These are phyloP conservation scores for Debaryomycetaceae sp. DNA, from an alignment of 1,139 yeast genomes.

Conservation along the genomic window DNA sequence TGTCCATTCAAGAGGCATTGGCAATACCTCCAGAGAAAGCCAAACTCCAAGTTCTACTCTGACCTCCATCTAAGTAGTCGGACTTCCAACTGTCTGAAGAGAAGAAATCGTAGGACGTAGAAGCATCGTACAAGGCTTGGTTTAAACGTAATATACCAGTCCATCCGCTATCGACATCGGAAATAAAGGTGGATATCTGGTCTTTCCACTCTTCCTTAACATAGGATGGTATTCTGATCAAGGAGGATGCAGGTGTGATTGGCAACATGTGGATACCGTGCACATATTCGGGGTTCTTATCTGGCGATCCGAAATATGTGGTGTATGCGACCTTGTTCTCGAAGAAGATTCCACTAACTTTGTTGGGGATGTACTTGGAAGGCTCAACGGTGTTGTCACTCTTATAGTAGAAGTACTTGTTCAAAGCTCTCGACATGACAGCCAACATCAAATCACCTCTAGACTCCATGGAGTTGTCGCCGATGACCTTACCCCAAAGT, in stretches of 20 bases:
- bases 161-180: conserved; percentile 74
- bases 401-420: conserved; percentile 55
- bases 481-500: conserved; percentile 72
- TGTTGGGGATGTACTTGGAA: conserved; percentile 51
- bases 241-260: conserved; percentile 79
- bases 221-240: conserved; percentile 64
- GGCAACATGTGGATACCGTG: conserved; percentile 95
- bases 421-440: conserved; percentile 59
- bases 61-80: conserved; percentile 76
- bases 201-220: conserved; percentile 80
- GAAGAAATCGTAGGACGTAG: conserved; percentile 65
- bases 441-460: conserved; percentile 76
- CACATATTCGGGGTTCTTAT: conserved; percentile 67
- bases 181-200: conserved; percentile 48
- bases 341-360: conserved; percentile 72
- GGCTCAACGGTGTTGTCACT: conserved; percentile 64
- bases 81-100: conserved; percentile 43
- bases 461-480: conserved; percentile 71
- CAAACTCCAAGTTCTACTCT: conserved; percentile 85
- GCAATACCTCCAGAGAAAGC: conserved; percentile 64
- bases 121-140: conserved; percentile 73
- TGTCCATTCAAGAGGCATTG: conserved; percentile 6
- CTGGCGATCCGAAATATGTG: conserved; percentile 46
- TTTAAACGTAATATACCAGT: conserved; percentile 77
- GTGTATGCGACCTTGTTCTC: conserved; percentile 92